phyloP scores from a whole-genome alignment of 805 yeast genomes.

The Starmera amethionina region DNA sequence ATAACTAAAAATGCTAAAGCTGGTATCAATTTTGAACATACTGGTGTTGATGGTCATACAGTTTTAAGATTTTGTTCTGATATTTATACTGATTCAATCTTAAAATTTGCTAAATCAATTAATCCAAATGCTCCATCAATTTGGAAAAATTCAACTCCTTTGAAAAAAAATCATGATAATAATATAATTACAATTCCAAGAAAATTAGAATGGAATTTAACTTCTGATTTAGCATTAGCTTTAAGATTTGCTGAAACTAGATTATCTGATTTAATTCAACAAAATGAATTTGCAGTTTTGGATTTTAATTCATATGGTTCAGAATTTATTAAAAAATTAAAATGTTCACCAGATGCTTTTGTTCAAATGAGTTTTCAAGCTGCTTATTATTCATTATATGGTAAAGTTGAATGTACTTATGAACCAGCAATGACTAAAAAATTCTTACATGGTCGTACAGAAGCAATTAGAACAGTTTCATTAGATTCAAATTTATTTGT shows the following conservation, averaged over 20 bases:
- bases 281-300: conserved; percentile 75
- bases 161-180: conserved; percentile 32
- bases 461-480: conserved; percentile 81
- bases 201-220: conserved; percentile 81
- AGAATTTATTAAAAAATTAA: conserved; percentile 70
- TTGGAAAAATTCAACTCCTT: conserved; percentile 49
- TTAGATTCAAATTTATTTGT: conserved; percentile 74
- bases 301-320: conserved; percentile 67
- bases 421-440: conserved; percentile 95
- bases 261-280: conserved; percentile 77
- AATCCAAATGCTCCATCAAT: conserved; percentile 61
- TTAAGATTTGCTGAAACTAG: conserved; percentile 87
- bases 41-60: conserved; percentile 95
- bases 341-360: conserved; percentile 89
- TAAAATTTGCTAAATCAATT: conserved; percentile 77
- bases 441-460: conserved; percentile 86
- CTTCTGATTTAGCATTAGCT: conserved; percentile 67
- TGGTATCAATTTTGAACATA: conserved; percentile 88
- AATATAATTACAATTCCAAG: conserved; percentile 63
- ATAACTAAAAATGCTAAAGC: conserved; percentile 85
- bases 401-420: conserved; percentile 87
- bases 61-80: conserved; percentile 82
- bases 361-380: conserved; percentile 92
- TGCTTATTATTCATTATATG: conserved; percentile 84
- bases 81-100: conserved; percentile 82